These are phyloP conservation scores for Fusarium pseudograminearum DNA, from an alignment of 2,329 filamentous ascomycete genomes.

Conservation along the genomic window DNA sequence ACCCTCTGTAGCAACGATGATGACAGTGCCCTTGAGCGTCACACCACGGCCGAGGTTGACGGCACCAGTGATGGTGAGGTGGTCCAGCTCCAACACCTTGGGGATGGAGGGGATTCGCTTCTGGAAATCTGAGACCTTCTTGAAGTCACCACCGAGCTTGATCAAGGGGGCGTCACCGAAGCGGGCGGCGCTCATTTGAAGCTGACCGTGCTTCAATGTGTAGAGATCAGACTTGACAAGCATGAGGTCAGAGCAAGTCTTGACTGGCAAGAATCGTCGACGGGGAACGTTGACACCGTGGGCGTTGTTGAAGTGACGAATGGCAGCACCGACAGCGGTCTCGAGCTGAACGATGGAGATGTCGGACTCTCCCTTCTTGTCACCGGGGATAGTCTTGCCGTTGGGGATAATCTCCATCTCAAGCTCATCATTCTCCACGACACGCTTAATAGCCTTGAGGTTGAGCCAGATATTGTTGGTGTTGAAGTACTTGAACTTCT, in stretches of 20 bases:
- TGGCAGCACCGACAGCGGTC: constrained; percentile 97
- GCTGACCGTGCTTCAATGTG: constrained; percentile 97
- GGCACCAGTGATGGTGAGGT: constrained; percentile 96
- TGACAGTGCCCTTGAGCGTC: constrained; percentile 97
- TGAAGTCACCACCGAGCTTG: constrained; percentile 99
- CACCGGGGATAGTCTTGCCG: constrained; percentile 96
- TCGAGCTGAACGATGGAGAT: constrained; percentile 98
- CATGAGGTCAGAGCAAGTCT: constrained; percentile 99
- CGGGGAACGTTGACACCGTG: constrained; percentile 99
- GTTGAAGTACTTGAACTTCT: constrained; percentile 99
- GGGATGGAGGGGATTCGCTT: constrained; percentile 88
- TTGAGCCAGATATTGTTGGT: constrained; percentile 99
- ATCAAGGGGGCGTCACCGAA: constrained; percentile 98
- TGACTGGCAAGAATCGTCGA: constrained; percentile 98
- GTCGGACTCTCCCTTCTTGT: constrained; percentile 99
- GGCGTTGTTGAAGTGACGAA: constrained; percentile 98
- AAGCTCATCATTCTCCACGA: constrained; percentile 97
- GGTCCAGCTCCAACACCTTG: constrained; percentile 91
- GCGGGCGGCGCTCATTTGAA: constrained; percentile 95
- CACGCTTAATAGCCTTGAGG: constrained; percentile 95
- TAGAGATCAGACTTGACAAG: constrained; percentile 99
- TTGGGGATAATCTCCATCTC: constrained; percentile 99
- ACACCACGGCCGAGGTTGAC: constrained; percentile 97
- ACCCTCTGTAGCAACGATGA: constrained; percentile 97
- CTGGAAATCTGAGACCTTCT: constrained; percentile 99